Base-by-base conservation (phyloP, 208 protist genomes). In the Wallacemonas collosoma region DNA sequence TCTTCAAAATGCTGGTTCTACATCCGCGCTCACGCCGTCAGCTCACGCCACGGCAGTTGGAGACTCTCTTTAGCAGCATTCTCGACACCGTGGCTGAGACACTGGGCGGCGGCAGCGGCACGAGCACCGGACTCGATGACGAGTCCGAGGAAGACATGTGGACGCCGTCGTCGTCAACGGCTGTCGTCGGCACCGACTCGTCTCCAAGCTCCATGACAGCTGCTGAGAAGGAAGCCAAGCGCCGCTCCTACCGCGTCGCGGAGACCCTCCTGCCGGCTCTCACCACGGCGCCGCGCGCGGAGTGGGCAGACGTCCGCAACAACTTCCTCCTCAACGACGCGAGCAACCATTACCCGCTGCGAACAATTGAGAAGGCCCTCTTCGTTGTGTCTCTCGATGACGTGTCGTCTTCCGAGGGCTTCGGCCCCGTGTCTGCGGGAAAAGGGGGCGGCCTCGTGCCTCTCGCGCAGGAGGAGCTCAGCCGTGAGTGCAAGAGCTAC, bases 361-460 rank as follows among this genome's bases (percentile, higher is more conserved):
- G 83, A 51, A 67, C 84, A 8, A 79, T 95, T 41, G 90, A 95
- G 74, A 82, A 89, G 71, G 86, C 90, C 35, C 76, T 93, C 51
- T 95, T 95, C 67, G 88, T 93, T 11, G 80, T 95, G 48, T 85
- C 67, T 73, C 80, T 95, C 51, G 88, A 92, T 60, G 87, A 95
- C 48, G 51, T 50, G 50, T 56, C 75, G 17, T 51, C 62, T 43
- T 71, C 43, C 7, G 54, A 72, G 12, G 50, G 5, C 40, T 4
- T 47, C 40, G 51, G 50, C 41, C 4, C 56, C 63, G n/a, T 65
- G 4, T 38, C 78, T 38, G 2, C 58, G 7, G 57, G 47, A 8
- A 71, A 73, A 17, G 73, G 71, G n/a, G 65, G 69, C 54, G 73
- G 75, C 35, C 6, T 65, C 3, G 60, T 65, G 14, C 60, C 60